Conservation (phyloP, 2,329 filamentous ascomycete genomes). For the Penicillium fuscoglaucum region DNA sequence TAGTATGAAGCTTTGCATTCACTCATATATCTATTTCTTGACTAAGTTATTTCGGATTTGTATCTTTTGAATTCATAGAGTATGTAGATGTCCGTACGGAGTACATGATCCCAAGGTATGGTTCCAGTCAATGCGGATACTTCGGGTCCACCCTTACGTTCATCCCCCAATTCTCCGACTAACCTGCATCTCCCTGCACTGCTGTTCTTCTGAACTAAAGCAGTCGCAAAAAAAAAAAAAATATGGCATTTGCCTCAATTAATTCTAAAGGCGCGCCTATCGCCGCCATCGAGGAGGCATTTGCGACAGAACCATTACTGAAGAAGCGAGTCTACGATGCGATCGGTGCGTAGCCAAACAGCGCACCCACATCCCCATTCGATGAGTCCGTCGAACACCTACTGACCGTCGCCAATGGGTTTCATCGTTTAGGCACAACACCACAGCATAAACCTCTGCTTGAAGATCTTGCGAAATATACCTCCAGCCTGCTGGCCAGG, state of each 20-base stretch:
- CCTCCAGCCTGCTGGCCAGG: conserved; percentile 40
- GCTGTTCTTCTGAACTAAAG: conserved; percentile 13
- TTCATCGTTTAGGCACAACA: conserved; percentile 31
- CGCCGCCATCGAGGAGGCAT: conserved; percentile 43
- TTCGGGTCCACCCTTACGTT: conserved; percentile 16
- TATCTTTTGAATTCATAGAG: not conserved
- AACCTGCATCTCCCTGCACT: conserved; percentile 17
- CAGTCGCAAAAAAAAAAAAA: conserved; percentile 20
- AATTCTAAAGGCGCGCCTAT: conserved; percentile 29
- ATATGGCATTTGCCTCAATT: conserved; percentile 43
- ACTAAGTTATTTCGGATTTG: not conserved
- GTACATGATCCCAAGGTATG: not conserved
- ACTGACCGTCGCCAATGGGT: conserved; percentile 16
- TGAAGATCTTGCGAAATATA: conserved; percentile 52
- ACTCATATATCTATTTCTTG: conserved; percentile 10
- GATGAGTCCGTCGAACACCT: conserved; percentile 8
- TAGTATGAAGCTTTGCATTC: conserved; percentile 24
- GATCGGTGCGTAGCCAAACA: conserved; percentile 38
- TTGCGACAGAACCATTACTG: conserved; percentile 40
- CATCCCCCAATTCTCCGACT: conserved; percentile 17
- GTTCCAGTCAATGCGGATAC: conserved; percentile 9
- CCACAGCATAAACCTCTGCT: conserved; percentile 47
- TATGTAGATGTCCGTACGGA: not conserved
- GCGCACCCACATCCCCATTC: conserved; percentile 11
- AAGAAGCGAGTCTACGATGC: conserved; percentile 47